phyloP scores from a whole-genome alignment of 2,329 filamentous ascomycete species.

The Apiospora kogelbergensis region DNA sequence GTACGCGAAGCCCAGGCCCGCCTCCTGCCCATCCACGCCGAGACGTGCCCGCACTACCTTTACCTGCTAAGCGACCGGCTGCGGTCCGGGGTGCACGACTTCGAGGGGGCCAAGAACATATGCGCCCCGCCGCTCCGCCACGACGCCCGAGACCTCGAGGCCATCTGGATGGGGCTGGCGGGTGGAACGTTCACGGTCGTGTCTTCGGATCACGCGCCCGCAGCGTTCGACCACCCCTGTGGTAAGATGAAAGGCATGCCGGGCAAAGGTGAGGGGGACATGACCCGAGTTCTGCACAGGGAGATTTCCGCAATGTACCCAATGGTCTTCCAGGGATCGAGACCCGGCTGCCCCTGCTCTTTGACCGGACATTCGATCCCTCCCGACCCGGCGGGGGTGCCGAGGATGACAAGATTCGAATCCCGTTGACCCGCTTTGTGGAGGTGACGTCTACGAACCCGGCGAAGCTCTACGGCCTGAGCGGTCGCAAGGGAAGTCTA shows the following conservation, averaged over 20 bases:
- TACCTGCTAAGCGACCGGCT: conserved; percentile 52
- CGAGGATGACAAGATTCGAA: conserved; percentile 21
- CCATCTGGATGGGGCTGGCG: conserved; percentile 49
- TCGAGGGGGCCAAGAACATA: conserved; percentile 55
- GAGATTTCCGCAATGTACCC: conserved; percentile 55
- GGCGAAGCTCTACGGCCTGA: conserved; percentile 57
- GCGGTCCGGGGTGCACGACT: conserved; percentile 41
- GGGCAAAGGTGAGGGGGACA: conserved; percentile 37
- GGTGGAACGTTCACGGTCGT: conserved; percentile 54
- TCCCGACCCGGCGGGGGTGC: neutral
- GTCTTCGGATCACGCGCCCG: conserved; percentile 45
- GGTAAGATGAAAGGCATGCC: neutral
- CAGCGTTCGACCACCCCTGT: conserved; percentile 34
- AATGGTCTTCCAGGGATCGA: conserved; percentile 60
- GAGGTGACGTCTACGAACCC: conserved; percentile 54
- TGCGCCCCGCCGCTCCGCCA: conserved; percentile 53
- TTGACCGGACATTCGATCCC: conserved; percentile 21
- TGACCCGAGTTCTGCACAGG: conserved; percentile 42
- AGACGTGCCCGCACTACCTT: conserved; percentile 58
- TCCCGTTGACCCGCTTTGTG: conserved; percentile 51
- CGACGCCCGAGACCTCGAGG: conserved; percentile 42
- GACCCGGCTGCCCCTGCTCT: conserved; percentile 51
- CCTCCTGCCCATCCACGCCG: conserved; percentile 50
- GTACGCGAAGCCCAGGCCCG: conserved; percentile 48
- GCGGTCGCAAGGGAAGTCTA: conserved; percentile 49